Base-by-base conservation (phyloP, 2,329 filamentous ascomycete genomes). In the Dothidotthia symphoricarpi region DNA sequence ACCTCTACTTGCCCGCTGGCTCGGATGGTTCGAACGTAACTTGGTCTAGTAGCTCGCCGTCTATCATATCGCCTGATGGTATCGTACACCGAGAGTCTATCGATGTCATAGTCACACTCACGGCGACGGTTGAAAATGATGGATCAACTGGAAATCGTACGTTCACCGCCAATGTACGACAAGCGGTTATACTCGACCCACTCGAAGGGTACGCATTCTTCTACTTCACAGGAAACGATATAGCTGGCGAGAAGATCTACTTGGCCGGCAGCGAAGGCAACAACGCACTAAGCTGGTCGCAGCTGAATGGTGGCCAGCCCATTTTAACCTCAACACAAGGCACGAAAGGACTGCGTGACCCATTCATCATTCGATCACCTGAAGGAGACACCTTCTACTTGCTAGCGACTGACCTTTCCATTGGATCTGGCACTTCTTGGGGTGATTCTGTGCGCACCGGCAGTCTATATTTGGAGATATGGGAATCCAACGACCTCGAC, bases 351-450 rank as follows among this genome's bases (percentile, higher is more conserved):
- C 51, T 78, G 4, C 67, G 75, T 11, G 75, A 78, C 41, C 75
- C 75, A 1, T 78, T 77, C 41, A 59, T 78, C 29, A 75, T 78
- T 15, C 69, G 75, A 10, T 74, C 74, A 0, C 65, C 56, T 0
- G 74, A 77, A 16, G 74, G 75, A 0, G 68, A 69, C n/a, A 75
- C 64, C 3, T 77, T 77, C 41, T 78, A 67, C 33, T 50, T 78
- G 11, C 64, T 78, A 13, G 75, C 75, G 0, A 78, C 75, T 0
- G 75, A 77, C 36, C 61, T 78, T 0, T 76, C 74, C 1, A 77
- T 77, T 34, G 75, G 75, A 1, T 74, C 72, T 6, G 75, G 75
- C 1, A 78, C 75, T 0, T 73, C 72, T 0, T 78, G 75, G 75
- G 67, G 59, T 9, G 65, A 70, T n/a, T 53, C 75, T 0, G 72